A percentile compares a stretch with the other conserved stretches of the same genome.
phyloP scores from a whole-genome alignment of 2,329 filamentous ascomycete species.

The Thelonectria rubi region DNA sequence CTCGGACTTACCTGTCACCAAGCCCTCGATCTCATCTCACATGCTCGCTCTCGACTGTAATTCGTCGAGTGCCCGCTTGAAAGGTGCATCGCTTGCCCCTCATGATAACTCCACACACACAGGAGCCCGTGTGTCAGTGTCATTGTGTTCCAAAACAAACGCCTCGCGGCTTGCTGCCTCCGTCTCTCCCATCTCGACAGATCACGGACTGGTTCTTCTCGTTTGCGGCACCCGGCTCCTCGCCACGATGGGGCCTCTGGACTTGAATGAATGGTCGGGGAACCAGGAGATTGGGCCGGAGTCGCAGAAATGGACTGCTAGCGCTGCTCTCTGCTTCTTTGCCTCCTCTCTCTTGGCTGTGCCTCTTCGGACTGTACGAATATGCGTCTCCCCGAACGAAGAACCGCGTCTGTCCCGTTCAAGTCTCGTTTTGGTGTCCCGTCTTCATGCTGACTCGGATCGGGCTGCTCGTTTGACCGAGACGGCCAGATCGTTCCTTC shows the following conservation, averaged over 20 bases:
- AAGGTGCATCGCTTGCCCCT: too few relatives aligned
- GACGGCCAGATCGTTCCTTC: too few relatives aligned
- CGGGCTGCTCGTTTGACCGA: too few relatives aligned
- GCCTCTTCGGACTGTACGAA: too few relatives aligned
- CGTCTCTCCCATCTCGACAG: constrained; percentile 8
- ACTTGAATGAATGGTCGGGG: constrained; percentile 9
- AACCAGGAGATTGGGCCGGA: constrained; percentile 24
- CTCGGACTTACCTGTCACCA: too few relatives aligned
- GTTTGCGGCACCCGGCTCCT: constrained; percentile 13
- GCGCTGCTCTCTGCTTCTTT: constrained; percentile 14
- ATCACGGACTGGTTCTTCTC: constrained; percentile 15
- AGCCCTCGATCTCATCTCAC: neutral
- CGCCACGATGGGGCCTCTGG: constrained; percentile 19
- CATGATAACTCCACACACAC: too few relatives aligned
- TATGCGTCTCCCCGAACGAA: too few relatives aligned
- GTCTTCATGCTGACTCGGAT: too few relatives aligned
- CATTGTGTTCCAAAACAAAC: constrained; percentile 5
- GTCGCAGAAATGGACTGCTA: constrained; percentile 17
- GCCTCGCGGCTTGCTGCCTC: neutral
- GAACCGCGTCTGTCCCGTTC: too few relatives aligned
- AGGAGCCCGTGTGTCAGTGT: neutral
- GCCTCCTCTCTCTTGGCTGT: constrained; percentile 3
- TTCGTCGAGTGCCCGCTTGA: neutral
- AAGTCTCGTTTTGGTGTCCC: too few relatives aligned
- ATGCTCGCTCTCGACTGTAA: neutral